phyloP scores from a whole-genome alignment of 129 eudicot species.

The Chrysanthemum makinoi region DNA sequence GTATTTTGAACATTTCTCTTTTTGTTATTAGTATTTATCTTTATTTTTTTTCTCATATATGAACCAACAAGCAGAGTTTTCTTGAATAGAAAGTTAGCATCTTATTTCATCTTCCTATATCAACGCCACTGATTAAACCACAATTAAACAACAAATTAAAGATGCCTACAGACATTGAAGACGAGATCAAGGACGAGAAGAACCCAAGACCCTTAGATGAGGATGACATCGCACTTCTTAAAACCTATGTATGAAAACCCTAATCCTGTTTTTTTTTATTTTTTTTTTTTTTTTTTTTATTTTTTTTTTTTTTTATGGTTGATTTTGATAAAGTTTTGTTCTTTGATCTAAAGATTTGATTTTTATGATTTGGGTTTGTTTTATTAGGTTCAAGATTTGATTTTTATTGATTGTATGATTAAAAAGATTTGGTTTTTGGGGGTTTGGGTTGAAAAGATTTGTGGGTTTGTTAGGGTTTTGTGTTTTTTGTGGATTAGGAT shows the following conservation, averaged over 20 bases:
- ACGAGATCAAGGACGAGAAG: constrained; percentile 91
- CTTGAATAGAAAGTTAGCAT: too few species aligned
- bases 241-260: constrained; percentile 58
- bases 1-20: too few species aligned
- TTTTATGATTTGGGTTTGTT: constrained; percentile 1
- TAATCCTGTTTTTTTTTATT: not conserved
- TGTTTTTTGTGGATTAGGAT: too few species aligned
- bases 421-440: not conserved
- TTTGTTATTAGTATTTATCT: too few species aligned
- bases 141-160: not conserved
- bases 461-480: too few species aligned
- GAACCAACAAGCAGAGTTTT: too few species aligned
- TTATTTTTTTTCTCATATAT: too few species aligned
- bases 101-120: not conserved
- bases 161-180: constrained; percentile 74
- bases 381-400: not conserved
- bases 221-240: constrained; percentile 91
- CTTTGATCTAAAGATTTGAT: not conserved
- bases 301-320: not conserved
- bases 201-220: constrained; percentile 91
- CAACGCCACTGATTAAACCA: too few species aligned
- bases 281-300: not conserved
- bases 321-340: not conserved
- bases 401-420: not conserved
- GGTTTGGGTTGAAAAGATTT: too few species aligned